Percentiles rank a stretch among this genome's conserved stretches.
These are phyloP conservation scores for Secale cereale DNA, from an alignment of 176 grass and related monocot species.

Conservation along the genomic window DNA sequence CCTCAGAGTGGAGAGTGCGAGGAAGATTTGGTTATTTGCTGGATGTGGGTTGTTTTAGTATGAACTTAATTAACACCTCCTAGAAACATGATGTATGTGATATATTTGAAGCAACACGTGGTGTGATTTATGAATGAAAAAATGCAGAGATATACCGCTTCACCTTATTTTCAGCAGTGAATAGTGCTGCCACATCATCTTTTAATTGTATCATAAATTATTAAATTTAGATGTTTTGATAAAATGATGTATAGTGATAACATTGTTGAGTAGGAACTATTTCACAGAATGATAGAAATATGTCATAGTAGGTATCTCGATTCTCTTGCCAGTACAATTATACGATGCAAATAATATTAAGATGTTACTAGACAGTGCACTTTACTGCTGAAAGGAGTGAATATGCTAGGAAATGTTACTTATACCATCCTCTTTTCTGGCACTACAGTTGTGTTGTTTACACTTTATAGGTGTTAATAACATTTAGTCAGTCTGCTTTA, in stretches of 20 bases:
- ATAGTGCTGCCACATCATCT: not conserved
- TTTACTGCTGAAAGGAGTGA: not conserved
- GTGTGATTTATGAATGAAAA: not conserved
- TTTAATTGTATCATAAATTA: not conserved
- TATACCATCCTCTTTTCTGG: not conserved
- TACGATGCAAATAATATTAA: not conserved
- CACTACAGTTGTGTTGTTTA: no score
- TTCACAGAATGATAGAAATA: not conserved
- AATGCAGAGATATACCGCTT: not conserved
- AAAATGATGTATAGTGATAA: not conserved
- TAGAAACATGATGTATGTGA: no score
- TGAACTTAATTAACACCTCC: no score
- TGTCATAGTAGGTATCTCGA: not conserved
- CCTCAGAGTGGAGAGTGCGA: no score
- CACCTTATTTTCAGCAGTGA: not conserved
- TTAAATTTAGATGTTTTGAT: not conserved
- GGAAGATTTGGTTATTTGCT: no score
- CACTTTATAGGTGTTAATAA: no score
- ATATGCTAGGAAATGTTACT: not conserved
- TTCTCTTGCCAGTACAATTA: not conserved
- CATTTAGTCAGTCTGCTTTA: no score
- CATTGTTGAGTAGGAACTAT: slow-evolving; percentile 8
- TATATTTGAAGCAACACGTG: not conserved
- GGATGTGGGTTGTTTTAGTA: no score
- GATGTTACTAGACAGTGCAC: not conserved